Conservation (phyloP, 2,329 filamentous ascomycete genomes). For the Amylocarpus encephaloides region DNA sequence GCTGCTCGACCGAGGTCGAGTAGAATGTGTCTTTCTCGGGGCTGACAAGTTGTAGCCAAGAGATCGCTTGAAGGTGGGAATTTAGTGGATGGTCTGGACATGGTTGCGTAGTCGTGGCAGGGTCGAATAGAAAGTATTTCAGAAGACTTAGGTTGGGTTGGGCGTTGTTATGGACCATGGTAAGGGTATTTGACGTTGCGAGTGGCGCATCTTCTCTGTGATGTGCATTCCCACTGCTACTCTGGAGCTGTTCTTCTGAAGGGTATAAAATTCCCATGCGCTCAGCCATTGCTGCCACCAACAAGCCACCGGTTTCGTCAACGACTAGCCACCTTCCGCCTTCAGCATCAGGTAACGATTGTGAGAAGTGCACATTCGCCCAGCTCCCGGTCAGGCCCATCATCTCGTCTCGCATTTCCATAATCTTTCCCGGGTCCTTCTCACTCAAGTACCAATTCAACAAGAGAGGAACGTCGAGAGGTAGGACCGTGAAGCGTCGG, state of each 20-base stretch:
- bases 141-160: slow-evolving; percentile 85
- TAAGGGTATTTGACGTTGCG: slow-evolving; percentile 59
- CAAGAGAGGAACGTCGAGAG: slow-evolving; percentile 71
- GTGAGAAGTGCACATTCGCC: slow-evolving; percentile 73
- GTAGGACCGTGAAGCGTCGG: slow-evolving; percentile 76
- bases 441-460: slow-evolving; percentile 73
- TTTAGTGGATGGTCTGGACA: slow-evolving; percentile 68
- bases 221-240: slow-evolving; percentile 7
- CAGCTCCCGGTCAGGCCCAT: slow-evolving; percentile 78
- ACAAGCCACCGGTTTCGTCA: slow-evolving; percentile 63
- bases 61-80: slow-evolving; percentile 73
- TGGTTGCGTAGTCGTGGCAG: slow-evolving; percentile 43
- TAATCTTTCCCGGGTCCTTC: slow-evolving; percentile 70
- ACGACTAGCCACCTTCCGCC: slow-evolving; percentile 58
- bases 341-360: slow-evolving; percentile 11
- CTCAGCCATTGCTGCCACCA: slow-evolving; percentile 65
- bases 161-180: slow-evolving; percentile 71
- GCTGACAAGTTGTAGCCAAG: slow-evolving; percentile 84
- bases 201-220: slow-evolving; percentile 15
- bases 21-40: slow-evolving; percentile 73
- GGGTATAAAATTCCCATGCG: slow-evolving; percentile 59
- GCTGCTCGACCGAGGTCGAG: slow-evolving; percentile 52
- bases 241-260: slow-evolving; percentile 13
- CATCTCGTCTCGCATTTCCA: slow-evolving; percentile 83
- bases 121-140: slow-evolving; percentile 84